Conservation (phyloP, 2,329 filamentous ascomycete genomes). For the Apiospora phragmitis region DNA sequence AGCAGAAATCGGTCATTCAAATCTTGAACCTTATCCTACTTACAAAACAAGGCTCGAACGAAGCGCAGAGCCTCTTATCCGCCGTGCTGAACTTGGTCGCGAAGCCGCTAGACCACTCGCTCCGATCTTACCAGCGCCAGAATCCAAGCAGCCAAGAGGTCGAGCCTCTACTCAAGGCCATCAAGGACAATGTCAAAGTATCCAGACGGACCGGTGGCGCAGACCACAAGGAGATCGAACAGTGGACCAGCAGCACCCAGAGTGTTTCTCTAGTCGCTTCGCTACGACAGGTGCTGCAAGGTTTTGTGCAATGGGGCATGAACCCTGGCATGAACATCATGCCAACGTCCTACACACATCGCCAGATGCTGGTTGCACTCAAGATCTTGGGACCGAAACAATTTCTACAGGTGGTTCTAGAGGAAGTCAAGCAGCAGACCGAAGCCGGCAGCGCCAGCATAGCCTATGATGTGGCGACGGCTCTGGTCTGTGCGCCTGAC, state of each 20-base stretch:
- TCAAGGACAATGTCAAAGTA: conserved; percentile 59
- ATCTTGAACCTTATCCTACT: conserved; percentile 73
- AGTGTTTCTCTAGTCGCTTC: conserved; percentile 57
- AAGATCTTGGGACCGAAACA: conserved; percentile 62
- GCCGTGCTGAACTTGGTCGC: conserved; percentile 73
- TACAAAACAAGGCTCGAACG: conserved; percentile 68
- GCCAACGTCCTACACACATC: conserved; percentile 70
- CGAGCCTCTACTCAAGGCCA: conserved; percentile 65
- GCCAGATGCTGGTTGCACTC: conserved; percentile 63
- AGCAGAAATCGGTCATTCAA: conserved; percentile 68
- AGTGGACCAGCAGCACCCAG: conserved; percentile 57
- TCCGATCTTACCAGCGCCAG: conserved; percentile 66
- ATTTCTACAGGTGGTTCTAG: conserved; percentile 62
- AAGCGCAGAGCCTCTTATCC: conserved; percentile 69
- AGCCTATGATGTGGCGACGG: conserved; percentile 68
- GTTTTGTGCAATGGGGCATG: conserved; percentile 66
- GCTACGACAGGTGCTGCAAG: conserved; percentile 61
- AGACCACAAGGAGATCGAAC: conserved; percentile 66
- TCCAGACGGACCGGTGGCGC: conserved; percentile 63
- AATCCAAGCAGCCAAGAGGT: conserved; percentile 69
- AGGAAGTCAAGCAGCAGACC: conserved; percentile 66
- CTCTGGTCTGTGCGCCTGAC: conserved; percentile 69
- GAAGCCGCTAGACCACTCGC: conserved; percentile 65
- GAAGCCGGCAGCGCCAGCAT: conserved; percentile 59
- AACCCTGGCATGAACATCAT: conserved; percentile 55